phyloP scores from a whole-genome alignment of 2,329 filamentous ascomycete genomes.

The Arthrinium puccinioides region DNA sequence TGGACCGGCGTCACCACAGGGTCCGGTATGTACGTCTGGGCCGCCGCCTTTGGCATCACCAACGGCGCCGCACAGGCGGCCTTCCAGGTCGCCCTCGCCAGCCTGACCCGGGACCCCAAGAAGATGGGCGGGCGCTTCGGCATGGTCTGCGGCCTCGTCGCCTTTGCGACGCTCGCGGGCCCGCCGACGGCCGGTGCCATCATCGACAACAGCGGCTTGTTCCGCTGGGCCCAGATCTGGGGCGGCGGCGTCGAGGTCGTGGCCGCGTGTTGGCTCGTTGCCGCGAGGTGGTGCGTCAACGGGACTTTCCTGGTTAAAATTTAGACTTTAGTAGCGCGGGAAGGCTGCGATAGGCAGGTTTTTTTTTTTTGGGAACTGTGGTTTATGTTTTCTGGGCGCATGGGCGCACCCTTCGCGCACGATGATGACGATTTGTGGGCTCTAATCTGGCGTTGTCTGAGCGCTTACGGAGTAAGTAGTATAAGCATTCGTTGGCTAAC shows the following conservation, averaged over 20 bases:
- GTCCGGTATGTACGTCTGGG: constrained; percentile 35
- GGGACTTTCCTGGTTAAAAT: constrained; percentile 8
- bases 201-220: constrained; percentile 33
- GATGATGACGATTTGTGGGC: no score
- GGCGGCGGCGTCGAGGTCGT: constrained; percentile 27
- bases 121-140: constrained; percentile 39
- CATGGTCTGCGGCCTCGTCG: constrained; percentile 34
- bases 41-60: constrained; percentile 34
- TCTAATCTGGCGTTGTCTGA: no score
- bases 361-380: no score
- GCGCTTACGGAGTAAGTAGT: no score
- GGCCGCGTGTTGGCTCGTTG: constrained; percentile 7
- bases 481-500: no score
- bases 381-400: no score
- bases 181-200: constrained; percentile 37
- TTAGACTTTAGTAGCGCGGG: no score
- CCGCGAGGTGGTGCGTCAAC: constrained; percentile 10
- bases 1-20: constrained; percentile 46
- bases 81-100: constrained; percentile 32
- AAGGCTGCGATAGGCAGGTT: no score
- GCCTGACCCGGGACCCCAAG: constrained; percentile 31
- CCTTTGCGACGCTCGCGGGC: constrained; percentile 35
- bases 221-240: constrained; percentile 39
- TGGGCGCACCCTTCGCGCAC: no score
- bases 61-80: constrained; percentile 34